Base-by-base conservation (phyloP, 2,329 filamentous ascomycete genomes). In the Claviceps citrina region DNA sequence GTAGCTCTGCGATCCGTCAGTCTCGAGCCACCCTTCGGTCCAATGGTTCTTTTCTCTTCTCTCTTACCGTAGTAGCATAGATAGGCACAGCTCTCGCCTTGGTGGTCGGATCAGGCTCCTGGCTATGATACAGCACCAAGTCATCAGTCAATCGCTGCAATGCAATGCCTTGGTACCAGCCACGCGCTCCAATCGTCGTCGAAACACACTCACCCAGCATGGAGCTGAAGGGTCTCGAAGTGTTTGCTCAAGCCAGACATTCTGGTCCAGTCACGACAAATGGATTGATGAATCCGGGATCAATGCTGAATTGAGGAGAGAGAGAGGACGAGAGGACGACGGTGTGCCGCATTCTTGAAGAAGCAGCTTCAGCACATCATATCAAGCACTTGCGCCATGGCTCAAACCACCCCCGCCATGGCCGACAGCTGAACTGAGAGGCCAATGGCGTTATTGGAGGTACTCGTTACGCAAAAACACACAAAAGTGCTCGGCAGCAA, bases 61-160 rank as follows among this genome's bases (percentile, higher is more conserved):
- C 15, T 30, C 40, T 42, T 47, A 74, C 71, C n/a, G 81, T 89
- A 5, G 87, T 87, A 12, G 89, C 86, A 59, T 96, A 96, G 57
- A 98, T 96, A 40, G 91, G 91, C 7, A 95, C 86, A 35, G 89
- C 91, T 53, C 91, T 78, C 20, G 91, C 73, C 44, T 93, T 89
- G 46, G 89, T 94, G 2, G 78, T 60, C 20, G 82, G 65, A 58
- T 96, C 91, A 19, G 84, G 77, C 52, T 78, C 70, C 51, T 93
- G 84, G 46, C 85, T 93, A 51, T 4, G 3, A 7, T 8, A 8
- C 13, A 22, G n/a, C 12, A 22, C 22, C 8, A 15, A 26, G 9
- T 13, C 12, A 8, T 36, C 19, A 40, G 31, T 26, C 26, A n/a
- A 19, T 25, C 18, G n/a, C 31, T 22, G 10, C 31, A 18, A 13